Evolutionary conservation across 768 basidiomycete genomes (phyloP).

Genomic region (Boletales sp.): DNA sequence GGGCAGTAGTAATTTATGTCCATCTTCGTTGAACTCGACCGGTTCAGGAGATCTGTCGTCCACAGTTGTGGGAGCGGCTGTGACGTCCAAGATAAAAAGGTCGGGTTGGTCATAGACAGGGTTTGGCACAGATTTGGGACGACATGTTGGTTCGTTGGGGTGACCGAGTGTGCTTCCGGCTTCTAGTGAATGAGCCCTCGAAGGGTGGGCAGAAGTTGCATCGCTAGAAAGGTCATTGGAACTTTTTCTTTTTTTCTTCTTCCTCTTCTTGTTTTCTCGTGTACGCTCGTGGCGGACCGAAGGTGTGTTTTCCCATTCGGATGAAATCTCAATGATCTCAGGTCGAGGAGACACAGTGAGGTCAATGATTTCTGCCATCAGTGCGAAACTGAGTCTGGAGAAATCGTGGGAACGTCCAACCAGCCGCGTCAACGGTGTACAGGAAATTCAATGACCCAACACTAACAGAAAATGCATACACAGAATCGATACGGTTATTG

Average conservation of each 20-base stretch:
- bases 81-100: conserved; percentile 51
- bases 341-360: conserved; percentile 28
- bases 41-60: conserved; percentile 9
- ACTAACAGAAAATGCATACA: too few species aligned
- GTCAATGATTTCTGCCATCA: conserved; percentile 34
- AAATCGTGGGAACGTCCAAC: too few species aligned
- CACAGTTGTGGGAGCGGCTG: conserved; percentile 36
- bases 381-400: background rate
- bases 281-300: conserved; percentile 2
- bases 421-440: too few species aligned
- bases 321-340: conserved; percentile 30
- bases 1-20: conserved; percentile 50
- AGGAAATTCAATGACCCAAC: too few species aligned
- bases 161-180: conserved; percentile 2
- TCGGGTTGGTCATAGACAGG: conserved; percentile 12
- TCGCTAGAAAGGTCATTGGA: conserved; percentile 15
- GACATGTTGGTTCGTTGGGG: conserved; percentile 12
- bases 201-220: conserved; percentile 15
- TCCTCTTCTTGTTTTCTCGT: conserved; percentile 21
- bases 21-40: conserved; percentile 16
- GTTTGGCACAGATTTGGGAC: conserved; percentile 40
- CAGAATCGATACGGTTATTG: too few species aligned
- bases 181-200: conserved; percentile 19
- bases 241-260: conserved; percentile 25
- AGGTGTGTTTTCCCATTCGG: conserved; percentile 17